A percentile compares a stretch with the other conserved stretches of the same genome.
phyloP scores from a whole-genome alignment of 2,329 filamentous ascomycete genomes.

The Metarhizium sp. region DNA sequence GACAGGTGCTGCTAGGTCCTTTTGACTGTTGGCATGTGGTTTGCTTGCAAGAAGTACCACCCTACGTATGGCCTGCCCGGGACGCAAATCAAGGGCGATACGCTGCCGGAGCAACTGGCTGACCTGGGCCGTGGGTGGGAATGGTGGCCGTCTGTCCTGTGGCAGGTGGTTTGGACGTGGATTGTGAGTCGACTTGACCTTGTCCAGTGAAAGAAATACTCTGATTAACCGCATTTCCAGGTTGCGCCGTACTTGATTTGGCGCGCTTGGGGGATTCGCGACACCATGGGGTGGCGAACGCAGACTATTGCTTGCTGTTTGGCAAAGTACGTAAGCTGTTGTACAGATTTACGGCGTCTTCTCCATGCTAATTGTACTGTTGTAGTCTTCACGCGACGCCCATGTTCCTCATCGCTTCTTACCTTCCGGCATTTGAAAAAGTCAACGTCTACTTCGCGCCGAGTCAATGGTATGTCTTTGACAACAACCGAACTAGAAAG shows the following conservation, averaged over 20 bases:
- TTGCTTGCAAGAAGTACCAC: slow-evolving; percentile 50
- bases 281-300: slow-evolving; percentile 54
- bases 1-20: slow-evolving; percentile 29
- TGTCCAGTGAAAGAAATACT: neutral
- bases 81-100: slow-evolving; percentile 21
- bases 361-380: too few relatives aligned
- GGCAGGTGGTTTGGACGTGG: slow-evolving; percentile 51
- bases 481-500: too few relatives aligned
- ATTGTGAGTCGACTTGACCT: slow-evolving; percentile 44
- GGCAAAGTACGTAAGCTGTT: slow-evolving; percentile 24
- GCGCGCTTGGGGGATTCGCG: slow-evolving; percentile 49
- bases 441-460: slow-evolving; percentile 46
- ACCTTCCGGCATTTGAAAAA: slow-evolving; percentile 34
- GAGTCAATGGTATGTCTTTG: slow-evolving; percentile 41
- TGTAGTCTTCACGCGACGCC: slow-evolving; percentile 50
- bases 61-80: slow-evolving; percentile 35
- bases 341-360: too few relatives aligned
- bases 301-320: slow-evolving; percentile 46
- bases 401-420: slow-evolving; percentile 51
- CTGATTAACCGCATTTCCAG: neutral
- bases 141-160: slow-evolving; percentile 47
- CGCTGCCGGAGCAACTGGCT: slow-evolving; percentile 30
- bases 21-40: slow-evolving; percentile 43
- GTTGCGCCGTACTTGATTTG: slow-evolving; percentile 29
- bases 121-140: slow-evolving; percentile 43